A percentile compares a stretch with the other conserved stretches of the same genome.
These are phyloP conservation scores for Xanthoconium separans DNA, from an alignment of 1,284 basidiomycete genomes.

Conservation along the genomic window DNA sequence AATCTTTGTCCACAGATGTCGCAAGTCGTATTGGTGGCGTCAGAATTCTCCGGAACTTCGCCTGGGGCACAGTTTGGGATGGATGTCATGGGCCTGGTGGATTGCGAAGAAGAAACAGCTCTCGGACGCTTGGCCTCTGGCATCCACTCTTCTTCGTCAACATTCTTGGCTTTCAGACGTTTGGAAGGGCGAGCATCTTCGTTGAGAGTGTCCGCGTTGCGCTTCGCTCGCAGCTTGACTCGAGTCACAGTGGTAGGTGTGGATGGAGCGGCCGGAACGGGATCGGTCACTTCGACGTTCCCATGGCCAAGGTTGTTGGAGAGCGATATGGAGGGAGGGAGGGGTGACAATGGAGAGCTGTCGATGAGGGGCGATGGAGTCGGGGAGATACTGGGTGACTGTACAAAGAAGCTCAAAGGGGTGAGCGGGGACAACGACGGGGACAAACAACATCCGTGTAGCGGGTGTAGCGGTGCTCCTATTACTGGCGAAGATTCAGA, in stretches of 20 bases:
- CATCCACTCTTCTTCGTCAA: conserved; percentile 30
- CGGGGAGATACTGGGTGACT: conserved; percentile 13
- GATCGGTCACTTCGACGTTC: background rate
- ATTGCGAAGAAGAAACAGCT: background rate
- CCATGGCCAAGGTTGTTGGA: background rate
- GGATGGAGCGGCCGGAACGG: background rate
- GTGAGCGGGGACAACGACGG: conserved; percentile 22
- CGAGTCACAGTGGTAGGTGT: background rate
- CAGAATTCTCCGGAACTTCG: conserved; percentile 1
- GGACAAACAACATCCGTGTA: background rate
- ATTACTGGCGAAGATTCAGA: background rate
- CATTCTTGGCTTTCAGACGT: conserved; percentile 13
- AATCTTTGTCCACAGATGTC: conserved; percentile 18
- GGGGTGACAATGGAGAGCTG: conserved; percentile 3
- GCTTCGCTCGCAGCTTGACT: conserved; percentile 12
- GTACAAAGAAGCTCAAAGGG: conserved; percentile 14
- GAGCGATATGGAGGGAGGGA: background rate
- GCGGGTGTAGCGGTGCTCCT: background rate
- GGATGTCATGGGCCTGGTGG: background rate
- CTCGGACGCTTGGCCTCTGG: conserved; percentile 14
- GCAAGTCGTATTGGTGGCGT: conserved; percentile 9
- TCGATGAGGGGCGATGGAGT: background rate
- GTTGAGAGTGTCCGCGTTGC: conserved; percentile 2
- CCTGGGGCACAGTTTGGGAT: background rate
- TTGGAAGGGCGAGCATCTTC: conserved; percentile 2